Evolutionary conservation across 2,329 filamentous ascomycete species (phyloP), one percentile per base, ranked within the genome.

Genomic region (Hymenoscyphus infarciens): DNA sequence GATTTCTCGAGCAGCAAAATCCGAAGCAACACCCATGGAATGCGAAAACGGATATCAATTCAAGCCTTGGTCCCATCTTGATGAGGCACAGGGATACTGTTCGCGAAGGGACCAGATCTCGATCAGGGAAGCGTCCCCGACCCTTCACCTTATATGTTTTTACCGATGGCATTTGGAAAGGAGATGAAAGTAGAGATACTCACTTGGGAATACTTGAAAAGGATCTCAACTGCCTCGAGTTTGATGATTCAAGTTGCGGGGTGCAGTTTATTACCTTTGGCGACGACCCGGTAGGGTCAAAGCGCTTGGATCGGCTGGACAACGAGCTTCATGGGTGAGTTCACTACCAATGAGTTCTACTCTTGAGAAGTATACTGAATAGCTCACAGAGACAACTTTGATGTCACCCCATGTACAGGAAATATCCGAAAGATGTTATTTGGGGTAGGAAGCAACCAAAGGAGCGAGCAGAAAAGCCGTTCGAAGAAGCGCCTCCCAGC

Each of bases 231-330:
- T 22, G 22, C 13, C n/a, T 52, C 13, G 11, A 52, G 10, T 22
- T 5, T 13, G 25, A 33, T 2, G 27, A 56, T 56, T 15, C 25
- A 5, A 56, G n/a, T 11, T 56, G 16, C 16, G 53, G 53, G 53
- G 31, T 56, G 31, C 53, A 56, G 16, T 56, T 56, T 35, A 56
- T 56, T 31, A 31, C 27, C 5, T 56, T 56, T 31, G 53, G 53
- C 8, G 53, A 56, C 11, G 31, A 56, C 27, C 27, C 27, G 8
- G 53, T 56, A 13, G 53, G 53, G 8, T 31, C 6, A 29, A 35
- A 16, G 25, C 53, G 33, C 27, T 56, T 56, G n/a, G 15, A 31
- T 19, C 27, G 25, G 16, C 15, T 56, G 27, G 27, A 33, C 27
- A 56, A 31, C 25, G 31, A 56, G 31, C n/a, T 56, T 56, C 53